Base-by-base conservation (phyloP, 805 yeast genomes). In the Kodamaea leandrae region DNA sequence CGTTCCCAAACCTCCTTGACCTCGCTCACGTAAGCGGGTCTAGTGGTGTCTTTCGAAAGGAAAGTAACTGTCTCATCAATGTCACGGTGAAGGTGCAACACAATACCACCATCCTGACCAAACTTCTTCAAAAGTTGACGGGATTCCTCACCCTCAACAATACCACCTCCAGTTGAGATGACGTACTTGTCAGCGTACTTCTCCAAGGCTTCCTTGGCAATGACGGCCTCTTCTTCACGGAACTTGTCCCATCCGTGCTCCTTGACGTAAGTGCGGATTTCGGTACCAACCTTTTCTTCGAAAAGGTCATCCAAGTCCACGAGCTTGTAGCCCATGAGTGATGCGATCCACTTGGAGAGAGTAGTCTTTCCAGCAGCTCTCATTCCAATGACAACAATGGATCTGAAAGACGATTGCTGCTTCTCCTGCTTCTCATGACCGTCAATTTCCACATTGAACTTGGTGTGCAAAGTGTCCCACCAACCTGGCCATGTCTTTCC, bases 401-500 rank as follows among this genome's bases (percentile, higher is more conserved):
- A 30, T n/a, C n/a, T n/a, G 10, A 21, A 21, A 6, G 25, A 21
- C 54, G 86, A 78, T 49, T 72, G 74, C 37, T 69, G 61, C 7
- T 16, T 19, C 12, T 20, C 14, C 41, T 45, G 44, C 7, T 47
- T 45, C 55, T 86, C 95, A 52, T 71, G 72, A 18, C 99, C 99
- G 53, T 80, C 84, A 26, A 93, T 62, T 8, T 63, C 54, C 18
- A 78, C 83, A 15, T 80, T 75, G 53, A 93, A 78, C 36, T 74
- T 65, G 37, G 84, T 76, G 58, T 82, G 89, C 48, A 93, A 70
- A 25, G 82, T 76, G 64, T 93, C 99, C 99, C 99, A 93, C 99
- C 99, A 93, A 27, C 97, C 98, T 15, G 99, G 99, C 99, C 99
- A 93, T 0, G 99, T 93, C 68, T 93, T 93, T 43, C 91, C 95